phyloP scores from a whole-genome alignment of 1,284 basidiomycete species.

The Vanrija pseudolonga region DNA sequence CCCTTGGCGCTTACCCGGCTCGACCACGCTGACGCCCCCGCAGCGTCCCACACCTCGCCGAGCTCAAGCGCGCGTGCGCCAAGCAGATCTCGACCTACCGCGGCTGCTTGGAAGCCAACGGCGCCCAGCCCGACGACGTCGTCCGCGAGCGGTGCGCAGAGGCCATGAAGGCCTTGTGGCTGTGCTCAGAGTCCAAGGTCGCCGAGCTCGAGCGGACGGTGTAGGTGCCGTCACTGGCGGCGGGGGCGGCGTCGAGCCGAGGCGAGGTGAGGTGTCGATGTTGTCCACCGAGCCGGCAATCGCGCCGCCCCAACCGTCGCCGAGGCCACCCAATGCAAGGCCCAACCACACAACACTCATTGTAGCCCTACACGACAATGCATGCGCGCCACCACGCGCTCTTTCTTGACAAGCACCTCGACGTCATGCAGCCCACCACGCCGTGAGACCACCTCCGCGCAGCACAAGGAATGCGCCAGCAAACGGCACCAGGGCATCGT shows the following conservation, averaged over 20 bases:
- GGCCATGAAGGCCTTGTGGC: conserved; percentile 41
- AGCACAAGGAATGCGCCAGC: no score
- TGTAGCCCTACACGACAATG: neutral
- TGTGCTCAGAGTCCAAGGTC: conserved; percentile 37
- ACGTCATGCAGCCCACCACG: no score
- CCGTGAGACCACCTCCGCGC: no score
- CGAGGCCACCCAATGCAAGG: no score
- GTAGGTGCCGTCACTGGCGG: no score
- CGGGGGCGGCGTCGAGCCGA: neutral
- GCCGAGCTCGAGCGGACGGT: conserved; percentile 20
- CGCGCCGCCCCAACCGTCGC: no score
- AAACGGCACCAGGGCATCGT: no score
- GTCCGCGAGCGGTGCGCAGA: conserved; percentile 30
- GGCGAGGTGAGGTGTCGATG: no score
- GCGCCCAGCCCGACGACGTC: conserved; percentile 27
- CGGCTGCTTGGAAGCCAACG: conserved; percentile 37
- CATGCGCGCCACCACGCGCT: no score
- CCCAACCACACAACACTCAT: neutral
- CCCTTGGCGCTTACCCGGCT: no score
- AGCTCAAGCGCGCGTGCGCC: conserved; percentile 39
- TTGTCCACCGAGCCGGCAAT: no score
- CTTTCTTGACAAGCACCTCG: no score
- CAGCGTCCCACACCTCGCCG: conserved; percentile 43
- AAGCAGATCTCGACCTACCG: conserved; percentile 35
- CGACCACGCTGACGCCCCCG: neutral